Percentiles rank a stretch among this genome's conserved stretches.
These are phyloP conservation scores for Populus hybrid DNA, from an alignment of 441 rosid species.

Conservation along the genomic window DNA sequence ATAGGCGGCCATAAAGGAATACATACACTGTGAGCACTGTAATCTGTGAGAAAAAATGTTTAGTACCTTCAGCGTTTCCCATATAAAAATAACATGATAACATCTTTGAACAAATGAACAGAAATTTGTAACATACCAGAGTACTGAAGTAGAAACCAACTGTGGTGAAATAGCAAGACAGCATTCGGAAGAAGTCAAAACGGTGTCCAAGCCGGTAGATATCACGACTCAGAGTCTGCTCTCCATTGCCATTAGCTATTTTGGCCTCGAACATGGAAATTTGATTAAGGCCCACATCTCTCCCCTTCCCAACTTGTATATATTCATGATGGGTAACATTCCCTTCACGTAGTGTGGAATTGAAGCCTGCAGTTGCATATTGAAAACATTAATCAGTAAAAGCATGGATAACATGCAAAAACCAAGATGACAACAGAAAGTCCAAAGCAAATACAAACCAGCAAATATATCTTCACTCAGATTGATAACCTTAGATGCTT, in stretches of 20 bases:
- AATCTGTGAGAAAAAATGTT: constrained; percentile 52
- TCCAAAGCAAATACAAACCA: constrained; percentile 42
- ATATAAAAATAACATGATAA: background rate
- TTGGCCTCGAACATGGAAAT: constrained; percentile 99
- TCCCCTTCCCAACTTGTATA: constrained; percentile 99
- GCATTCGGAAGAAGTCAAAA: constrained; percentile 97
- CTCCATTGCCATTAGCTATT: constrained; percentile 98
- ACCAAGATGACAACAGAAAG: constrained; percentile 11
- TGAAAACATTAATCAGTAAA: constrained; percentile 17
- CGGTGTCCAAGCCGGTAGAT: constrained; percentile 98
- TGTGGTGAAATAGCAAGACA: constrained; percentile 97
- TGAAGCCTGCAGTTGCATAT: constrained; percentile 62
- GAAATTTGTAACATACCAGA: constrained; percentile 47
- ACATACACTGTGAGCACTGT: constrained; percentile 97
- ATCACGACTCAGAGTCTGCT: constrained; percentile 96
- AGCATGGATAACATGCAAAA: constrained; percentile 1
- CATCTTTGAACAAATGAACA: constrained; percentile 7
- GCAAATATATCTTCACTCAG: constrained; percentile 99
- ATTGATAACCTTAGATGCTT: constrained; percentile 96
- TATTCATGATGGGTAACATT: constrained; percentile 99
- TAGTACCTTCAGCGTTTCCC: constrained; percentile 7
- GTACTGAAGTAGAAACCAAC: constrained; percentile 98
- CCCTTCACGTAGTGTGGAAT: constrained; percentile 98
- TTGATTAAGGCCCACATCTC: constrained; percentile 99
- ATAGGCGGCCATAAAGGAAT: constrained; percentile 98